Evolutionary conservation across 768 basidiomycete genomes (phyloP), one percentile per base, ranked within the genome.

Genomic region (Suillus hirtellus): DNA sequence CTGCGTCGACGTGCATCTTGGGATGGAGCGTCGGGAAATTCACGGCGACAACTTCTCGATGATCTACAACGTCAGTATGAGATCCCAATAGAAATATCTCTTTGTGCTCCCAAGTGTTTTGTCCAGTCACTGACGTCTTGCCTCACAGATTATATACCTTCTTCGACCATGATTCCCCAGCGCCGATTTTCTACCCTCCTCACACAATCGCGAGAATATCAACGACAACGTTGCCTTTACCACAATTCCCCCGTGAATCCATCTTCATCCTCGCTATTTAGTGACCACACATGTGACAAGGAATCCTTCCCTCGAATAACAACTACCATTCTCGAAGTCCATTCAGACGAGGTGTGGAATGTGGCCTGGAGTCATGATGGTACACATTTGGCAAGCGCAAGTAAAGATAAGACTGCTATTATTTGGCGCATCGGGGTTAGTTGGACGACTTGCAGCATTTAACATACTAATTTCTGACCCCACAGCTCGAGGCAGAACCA

Each of bases 291-390:
- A 60, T 97, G 96, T 77, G 85, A 88, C 65, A 84, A 89, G 70
- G 83, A 85, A 34, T 84, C 84, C 46, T 99, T 99, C 77, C 97
- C 97, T 8, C 84, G 86, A 52, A 80, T 89, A 31, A 95, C 92
- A 14, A 95, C 93, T 3, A 89, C 90, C 31, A 89, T 95, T 59
- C 79, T 98, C 64, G 85, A 88, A 52, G 92, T 89, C 37, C 96
- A 98, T 75, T 84, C 81, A 12, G 93, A 99, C 72, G 95, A 99
- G 73, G 95, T 99, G 49, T 99, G 96, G 96, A 88, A 91, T 71
- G 76, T 99, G 64, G 90, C 90, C 72, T 99, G 96, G 96, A 96
- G 95, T 75, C 93, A 92, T 69, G 88, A 89, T 72, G 97, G 97
- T 2, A 75, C 77, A 56, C 88, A 84, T 69, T 80, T 99, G 58